Evolutionary conservation across 2,329 filamentous ascomycete genomes (phyloP), one percentile per base, ranked within the genome.

Genomic region (Venturia aucupariae): DNA sequence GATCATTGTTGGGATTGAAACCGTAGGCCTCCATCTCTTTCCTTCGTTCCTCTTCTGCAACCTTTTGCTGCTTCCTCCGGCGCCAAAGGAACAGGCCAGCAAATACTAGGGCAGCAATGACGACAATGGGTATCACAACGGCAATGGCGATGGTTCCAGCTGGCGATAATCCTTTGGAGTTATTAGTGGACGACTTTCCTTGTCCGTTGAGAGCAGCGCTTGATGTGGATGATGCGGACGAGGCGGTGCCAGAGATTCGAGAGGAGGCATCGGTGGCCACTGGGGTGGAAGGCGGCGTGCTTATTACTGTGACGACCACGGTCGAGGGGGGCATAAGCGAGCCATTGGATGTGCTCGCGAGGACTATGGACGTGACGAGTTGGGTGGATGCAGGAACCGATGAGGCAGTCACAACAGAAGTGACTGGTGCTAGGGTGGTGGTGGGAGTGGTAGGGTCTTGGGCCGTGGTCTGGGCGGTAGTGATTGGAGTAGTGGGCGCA

Each of bases 1-100:
- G 91, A 73, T 97, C 92, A 66, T 92, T 88, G 76, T 97, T 97
- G n/a, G 94, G 94, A 75, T 97, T 97, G 80, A 92, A 97, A 39
- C 90, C 88, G 74, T 97, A 97, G 73, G 97, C 94, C 75, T 97
- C 93, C 13, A 97, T 92, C 76, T 99, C 94, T 78, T 97, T 97
- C 68, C 92, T 86, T 61, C 94, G 86, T 71, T 92, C 86, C 73
- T 97, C 94, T 72, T 94, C 91, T 17, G 88, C 89, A 67, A 86
- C 85, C 80, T 91, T 94, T 68, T 87, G 86, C 71, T 90, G 87
- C 79, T 95, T 96, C 67, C 92, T 88, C 78, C 86, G 92, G 73
- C 90, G 86, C 91, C 92, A 99, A 72, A 93, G 85, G 75, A 90
- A 92, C 35, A 97, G 81, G 7, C 86, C 89, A 3, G 84, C 85